Conservation (phyloP, 2,329 filamentous ascomycete genomes). For the Fusarium veterinarium region DNA sequence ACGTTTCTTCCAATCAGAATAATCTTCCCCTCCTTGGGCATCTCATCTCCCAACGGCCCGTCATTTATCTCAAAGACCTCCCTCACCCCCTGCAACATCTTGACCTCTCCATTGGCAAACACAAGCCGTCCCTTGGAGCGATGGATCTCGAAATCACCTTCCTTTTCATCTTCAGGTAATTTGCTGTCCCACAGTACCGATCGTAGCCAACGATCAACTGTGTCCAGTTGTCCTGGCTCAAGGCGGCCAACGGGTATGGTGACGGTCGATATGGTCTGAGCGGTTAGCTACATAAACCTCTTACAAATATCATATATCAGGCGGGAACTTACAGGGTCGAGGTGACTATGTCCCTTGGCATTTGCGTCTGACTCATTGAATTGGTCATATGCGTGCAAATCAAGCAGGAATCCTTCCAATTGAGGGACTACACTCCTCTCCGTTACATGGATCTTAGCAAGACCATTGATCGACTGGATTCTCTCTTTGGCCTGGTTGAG, state of each 20-base stretch:
- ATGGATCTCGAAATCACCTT: slow-evolving; percentile 78
- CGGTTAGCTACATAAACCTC: slow-evolving; percentile 25
- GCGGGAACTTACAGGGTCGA: slow-evolving; percentile 77
- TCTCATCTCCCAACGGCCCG: slow-evolving; percentile 51
- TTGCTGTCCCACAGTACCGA: slow-evolving; percentile 84
- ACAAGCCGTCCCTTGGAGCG: slow-evolving; percentile 84
- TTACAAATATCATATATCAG: background rate
- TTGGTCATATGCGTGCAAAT: slow-evolving; percentile 92
- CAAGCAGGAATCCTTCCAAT: slow-evolving; percentile 86
- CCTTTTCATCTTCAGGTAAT: slow-evolving; percentile 60
- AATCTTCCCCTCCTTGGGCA: slow-evolving; percentile 63
- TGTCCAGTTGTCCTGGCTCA: slow-evolving; percentile 64
- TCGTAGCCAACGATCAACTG: slow-evolving; percentile 84
- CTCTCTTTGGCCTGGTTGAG: slow-evolving; percentile 76
- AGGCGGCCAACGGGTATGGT: slow-evolving; percentile 76
- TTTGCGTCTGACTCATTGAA: slow-evolving; percentile 78
- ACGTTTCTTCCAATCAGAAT: slow-evolving; percentile 72
- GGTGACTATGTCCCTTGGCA: slow-evolving; percentile 85
- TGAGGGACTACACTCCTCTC: slow-evolving; percentile 82
- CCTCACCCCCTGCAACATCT: slow-evolving; percentile 89
- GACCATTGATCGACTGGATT: slow-evolving; percentile 86
- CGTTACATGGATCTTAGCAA: slow-evolving; percentile 87
- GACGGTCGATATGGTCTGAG: slow-evolving; percentile 84
- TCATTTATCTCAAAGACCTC: slow-evolving; percentile 95
- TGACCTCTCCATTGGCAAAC: slow-evolving; percentile 71